phyloP scores from a whole-genome alignment of 768 basidiomycete species.

The Termitomyces sp. region DNA sequence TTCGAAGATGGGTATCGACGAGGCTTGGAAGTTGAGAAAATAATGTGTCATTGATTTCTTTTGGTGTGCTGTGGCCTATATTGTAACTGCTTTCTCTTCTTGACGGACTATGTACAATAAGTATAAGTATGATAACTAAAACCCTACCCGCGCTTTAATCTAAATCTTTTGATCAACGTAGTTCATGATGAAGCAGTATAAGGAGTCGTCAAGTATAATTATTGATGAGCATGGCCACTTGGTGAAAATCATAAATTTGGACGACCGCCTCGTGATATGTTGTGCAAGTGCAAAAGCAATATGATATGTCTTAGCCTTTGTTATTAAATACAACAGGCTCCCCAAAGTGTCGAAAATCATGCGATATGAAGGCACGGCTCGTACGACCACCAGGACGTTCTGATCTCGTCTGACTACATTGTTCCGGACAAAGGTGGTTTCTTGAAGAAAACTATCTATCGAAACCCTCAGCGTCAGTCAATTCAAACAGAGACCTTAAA shows the following conservation, averaged over 20 bases:
- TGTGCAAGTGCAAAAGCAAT: too few relatives aligned
- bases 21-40: constrained; percentile 46
- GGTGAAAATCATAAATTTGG: too few relatives aligned
- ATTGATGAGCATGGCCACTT: too few relatives aligned
- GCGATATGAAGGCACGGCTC: not conserved
- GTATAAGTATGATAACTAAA: not conserved
- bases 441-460: not conserved
- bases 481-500: not conserved
- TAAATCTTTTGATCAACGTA: not conserved
- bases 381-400: too few relatives aligned
- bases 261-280: too few relatives aligned
- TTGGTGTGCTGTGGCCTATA: not conserved
- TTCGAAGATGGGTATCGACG: constrained; percentile 39
- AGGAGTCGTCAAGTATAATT: not conserved
- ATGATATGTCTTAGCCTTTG: too few relatives aligned
- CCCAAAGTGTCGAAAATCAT: not conserved
- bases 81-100: not conserved
- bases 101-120: not conserved
- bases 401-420: too few relatives aligned
- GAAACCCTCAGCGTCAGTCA: not conserved
- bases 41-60: constrained; percentile 24
- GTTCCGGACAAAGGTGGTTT: not conserved
- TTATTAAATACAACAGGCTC: not conserved
- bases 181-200: not conserved
- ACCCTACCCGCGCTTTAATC: not conserved